Base-by-base conservation (phyloP, 163 green algal genomes). In the Scenedesmus sp. region DNA sequence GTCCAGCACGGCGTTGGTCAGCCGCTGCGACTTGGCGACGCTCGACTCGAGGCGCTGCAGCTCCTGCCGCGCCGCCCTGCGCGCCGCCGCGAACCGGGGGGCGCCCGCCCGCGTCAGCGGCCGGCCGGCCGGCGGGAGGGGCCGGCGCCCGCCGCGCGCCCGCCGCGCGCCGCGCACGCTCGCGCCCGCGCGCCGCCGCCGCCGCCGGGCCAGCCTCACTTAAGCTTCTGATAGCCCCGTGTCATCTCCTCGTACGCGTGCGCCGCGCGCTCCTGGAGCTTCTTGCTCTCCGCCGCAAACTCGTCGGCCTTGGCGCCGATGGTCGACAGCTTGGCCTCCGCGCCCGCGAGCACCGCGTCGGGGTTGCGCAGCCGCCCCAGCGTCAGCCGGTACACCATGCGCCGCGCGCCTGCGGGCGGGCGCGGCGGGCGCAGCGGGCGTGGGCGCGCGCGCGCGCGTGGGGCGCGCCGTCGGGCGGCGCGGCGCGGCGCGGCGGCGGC, bases 1-100 rank as follows among this genome's bases (percentile, higher is more conserved):
- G 17, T 60, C 54, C 20, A 86, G 70, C n/a, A 86, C 76, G 22
- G 39, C 66, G 2, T 48, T 51, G 14, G 81, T 69, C 22, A 75
- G 6, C n/a, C 76, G 75, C 69, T 86, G 75, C 39, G 60, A 78
- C 69, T 84, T 86, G 63, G 20, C 33, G 6, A 86, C 81, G 7
- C 64, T 48, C 2, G 69, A 63, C 45, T 77, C 69, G 5, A 86
- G 69, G 10, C 81, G 81, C 67, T 84, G 75, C 48, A 86, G 75
- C 81, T 86, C 81, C 62, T 78, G 76, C 3, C 81, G 81, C 15
- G 81, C 75, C 15, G 81, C 81, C 60, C 81, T 86, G 53, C n/a
- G n/a, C n/a, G n/a, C n/a, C n/a, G n/a, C n/a, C n/a, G n/a, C n/a
- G n/a, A n/a, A n/a, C n/a, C n/a, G n/a, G n/a, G n/a, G n/a, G n/a